Base-by-base conservation (phyloP, 2,329 filamentous ascomycete genomes). In the Hymenoscyphus repandus region DNA sequence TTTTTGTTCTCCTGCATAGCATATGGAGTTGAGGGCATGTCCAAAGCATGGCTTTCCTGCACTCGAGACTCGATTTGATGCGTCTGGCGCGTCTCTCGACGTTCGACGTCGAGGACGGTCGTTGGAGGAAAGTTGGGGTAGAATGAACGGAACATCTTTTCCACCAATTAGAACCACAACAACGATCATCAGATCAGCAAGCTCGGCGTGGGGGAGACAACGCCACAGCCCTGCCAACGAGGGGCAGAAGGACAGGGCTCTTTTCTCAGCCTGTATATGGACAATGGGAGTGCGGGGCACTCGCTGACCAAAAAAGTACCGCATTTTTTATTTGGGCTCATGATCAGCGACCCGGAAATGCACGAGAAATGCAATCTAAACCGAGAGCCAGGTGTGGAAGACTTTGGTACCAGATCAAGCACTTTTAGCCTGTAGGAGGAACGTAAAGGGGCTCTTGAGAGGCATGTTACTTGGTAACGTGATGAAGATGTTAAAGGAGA, bases 131-230 rank as follows among this genome's bases (percentile, higher is more conserved):
- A 36, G 49, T 41, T 49, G 44, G 47, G 32, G 51, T 42, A 17
- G 46, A 31, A 20, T 34, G 3, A 44, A 49, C 32, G 53, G 49
- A 49, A 27, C 32, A 58, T 38, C 54, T 55, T 36, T 58, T 59
- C 57, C 58, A 58, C 57, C 54, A 59, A 52, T 48, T n/a, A 50
- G 1, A 38, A 5, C 3, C 6, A 5, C 15, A 5, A 37, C 7
- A 31, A 13, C 44, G 53, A 54, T 47, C 44, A 51, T 53, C 42
- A 41, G 49, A 51, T 51, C 50, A 54, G 38, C 41, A 34, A 18
- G 20, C 15, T 2, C 15, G 22, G 52, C 53, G 55, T 59, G 57
- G 57, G 57, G 52, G 51, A 50, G 15, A 46, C 33, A 45, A 45
- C 42, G 50, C 39, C 39, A 37, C 34, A 13, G 15, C 34, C 34